phyloP scores from a whole-genome alignment of 2,329 filamentous ascomycete genomes.

The Tolypocladium ophioglossoides region DNA sequence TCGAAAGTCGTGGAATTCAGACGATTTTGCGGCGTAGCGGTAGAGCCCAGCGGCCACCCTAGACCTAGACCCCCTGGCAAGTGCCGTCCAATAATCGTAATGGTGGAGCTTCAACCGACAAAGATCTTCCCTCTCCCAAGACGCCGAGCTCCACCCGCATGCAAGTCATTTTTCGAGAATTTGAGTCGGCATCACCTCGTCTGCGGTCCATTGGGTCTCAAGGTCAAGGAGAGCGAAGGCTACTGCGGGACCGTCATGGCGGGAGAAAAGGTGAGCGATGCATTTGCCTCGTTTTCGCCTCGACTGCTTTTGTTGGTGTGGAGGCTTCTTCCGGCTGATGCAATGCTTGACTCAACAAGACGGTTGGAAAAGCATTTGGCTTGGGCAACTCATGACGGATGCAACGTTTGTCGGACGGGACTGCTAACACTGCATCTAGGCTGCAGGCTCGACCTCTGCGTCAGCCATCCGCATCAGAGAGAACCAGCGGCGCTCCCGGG shows the following conservation, averaged over 20 bases:
- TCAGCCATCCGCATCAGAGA: slow-evolving; percentile 32
- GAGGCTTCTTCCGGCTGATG: neutral
- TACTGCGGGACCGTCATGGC: slow-evolving; percentile 7
- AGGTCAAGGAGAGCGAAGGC: neutral
- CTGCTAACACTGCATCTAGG: slow-evolving; percentile 3
- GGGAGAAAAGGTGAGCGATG: slow-evolving; percentile 9
- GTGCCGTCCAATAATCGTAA: too few relatives aligned
- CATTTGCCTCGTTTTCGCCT: too few relatives aligned
- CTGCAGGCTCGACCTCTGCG: slow-evolving; percentile 15
- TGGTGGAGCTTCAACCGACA: neutral
- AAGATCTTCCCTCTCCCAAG: too few relatives aligned
- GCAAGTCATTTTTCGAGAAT: slow-evolving; percentile 1
- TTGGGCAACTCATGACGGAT: neutral
- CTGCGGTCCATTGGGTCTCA: neutral
- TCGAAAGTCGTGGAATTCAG: too few relatives aligned
- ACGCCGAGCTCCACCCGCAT: neutral
- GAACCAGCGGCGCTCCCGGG: slow-evolving; percentile 43
- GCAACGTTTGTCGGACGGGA: neutral
- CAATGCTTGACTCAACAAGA: neutral
- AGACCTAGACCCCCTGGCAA: too few relatives aligned
- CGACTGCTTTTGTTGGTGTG: neutral
- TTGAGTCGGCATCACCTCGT: neutral
- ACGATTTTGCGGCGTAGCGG: too few relatives aligned
- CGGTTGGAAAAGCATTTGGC: neutral
- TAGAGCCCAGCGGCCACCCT: too few relatives aligned